phyloP scores from a whole-genome alignment of 1,139 yeast genomes.

The Pichia sp. region DNA sequence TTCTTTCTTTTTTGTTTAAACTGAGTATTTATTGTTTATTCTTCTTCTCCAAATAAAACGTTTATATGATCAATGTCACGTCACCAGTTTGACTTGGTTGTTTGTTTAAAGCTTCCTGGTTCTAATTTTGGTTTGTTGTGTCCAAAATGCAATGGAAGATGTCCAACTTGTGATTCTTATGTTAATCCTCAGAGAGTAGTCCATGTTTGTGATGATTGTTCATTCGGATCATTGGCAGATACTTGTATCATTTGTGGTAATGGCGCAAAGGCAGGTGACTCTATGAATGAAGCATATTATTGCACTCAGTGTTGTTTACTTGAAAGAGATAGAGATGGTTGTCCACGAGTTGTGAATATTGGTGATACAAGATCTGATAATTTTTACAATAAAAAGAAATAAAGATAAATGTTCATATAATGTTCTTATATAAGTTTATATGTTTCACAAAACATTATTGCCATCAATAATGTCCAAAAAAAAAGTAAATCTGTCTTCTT shows the following conservation, averaged over 20 bases:
- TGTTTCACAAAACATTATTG: constrained; percentile 2
- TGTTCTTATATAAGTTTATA: background rate
- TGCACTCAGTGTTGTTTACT: constrained; percentile 78
- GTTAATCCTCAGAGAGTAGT: constrained; percentile 73
- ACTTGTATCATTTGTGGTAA: constrained; percentile 74
- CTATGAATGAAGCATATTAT: constrained; percentile 49
- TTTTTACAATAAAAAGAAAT: constrained; percentile 51
- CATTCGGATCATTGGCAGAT: constrained; percentile 58
- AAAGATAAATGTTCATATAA: background rate
- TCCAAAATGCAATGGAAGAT: constrained; percentile 82
- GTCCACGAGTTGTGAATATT: constrained; percentile 77
- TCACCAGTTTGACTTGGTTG: constrained; percentile 80
- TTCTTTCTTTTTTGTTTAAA: background rate
- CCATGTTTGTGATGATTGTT: constrained; percentile 78
- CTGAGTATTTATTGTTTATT: too few species aligned
- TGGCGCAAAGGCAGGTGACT: constrained; percentile 39
- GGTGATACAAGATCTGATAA: constrained; percentile 71
- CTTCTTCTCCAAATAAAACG: too few species aligned
- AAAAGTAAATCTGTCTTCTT: background rate
- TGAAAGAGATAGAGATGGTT: constrained; percentile 87
- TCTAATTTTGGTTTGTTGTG: constrained; percentile 64
- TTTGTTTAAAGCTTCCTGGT: constrained; percentile 87
- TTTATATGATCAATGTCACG: constrained; percentile 55
- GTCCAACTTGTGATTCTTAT: constrained; percentile 85
- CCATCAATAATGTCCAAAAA: constrained; percentile 8